phyloP scores from a whole-genome alignment of 2,329 filamentous ascomycete species.

The Leptosphaerulina australis region DNA sequence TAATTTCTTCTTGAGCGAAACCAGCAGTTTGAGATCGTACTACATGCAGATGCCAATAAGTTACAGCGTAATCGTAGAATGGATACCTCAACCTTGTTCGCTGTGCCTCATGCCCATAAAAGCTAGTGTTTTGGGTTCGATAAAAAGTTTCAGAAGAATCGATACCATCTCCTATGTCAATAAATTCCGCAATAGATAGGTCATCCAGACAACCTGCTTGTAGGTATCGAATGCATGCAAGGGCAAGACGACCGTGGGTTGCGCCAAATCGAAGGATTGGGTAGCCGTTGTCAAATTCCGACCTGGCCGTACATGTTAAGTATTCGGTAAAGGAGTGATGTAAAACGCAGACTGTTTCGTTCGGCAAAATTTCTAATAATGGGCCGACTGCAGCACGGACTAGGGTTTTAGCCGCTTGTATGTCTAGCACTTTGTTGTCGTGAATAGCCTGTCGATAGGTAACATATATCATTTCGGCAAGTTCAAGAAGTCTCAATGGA shows the following conservation, averaged over 20 bases:
- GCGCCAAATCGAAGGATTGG: slow-evolving; percentile 10
- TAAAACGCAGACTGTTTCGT: slow-evolving; percentile 54
- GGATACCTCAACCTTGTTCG: slow-evolving; percentile 4
- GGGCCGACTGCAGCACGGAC: slow-evolving; percentile 50
- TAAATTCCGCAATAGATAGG: too few species aligned
- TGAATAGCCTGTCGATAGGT: slow-evolving; percentile 3
- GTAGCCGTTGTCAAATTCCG: slow-evolving; percentile 4
- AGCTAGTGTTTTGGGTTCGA: not conserved
- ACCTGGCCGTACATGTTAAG: slow-evolving; percentile 28
- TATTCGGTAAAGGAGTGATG: slow-evolving; percentile 60
- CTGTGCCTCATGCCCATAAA: not conserved
- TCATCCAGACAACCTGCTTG: slow-evolving; percentile 18
- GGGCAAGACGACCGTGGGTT: slow-evolving; percentile 21
- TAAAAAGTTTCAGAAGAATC: not conserved
- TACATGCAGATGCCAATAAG: slow-evolving; percentile 23
- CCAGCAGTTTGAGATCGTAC: not conserved
- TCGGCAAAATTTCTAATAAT: slow-evolving; percentile 53
- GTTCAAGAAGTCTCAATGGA: slow-evolving; percentile 53
- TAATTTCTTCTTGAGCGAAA: slow-evolving; percentile 8
- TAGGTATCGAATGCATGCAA: slow-evolving; percentile 21
- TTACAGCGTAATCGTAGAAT: slow-evolving; percentile 16
- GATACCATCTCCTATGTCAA: too few species aligned
- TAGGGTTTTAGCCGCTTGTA: slow-evolving; percentile 31
- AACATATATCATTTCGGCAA: slow-evolving; percentile 41
- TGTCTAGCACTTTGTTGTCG: not conserved